Percentiles rank a stretch among this genome's conserved stretches.
Evolutionary conservation across 495 filamentous ascomycete genomes (phyloP).

Genomic region (Hypoxylon lienhwacheense): DNA sequence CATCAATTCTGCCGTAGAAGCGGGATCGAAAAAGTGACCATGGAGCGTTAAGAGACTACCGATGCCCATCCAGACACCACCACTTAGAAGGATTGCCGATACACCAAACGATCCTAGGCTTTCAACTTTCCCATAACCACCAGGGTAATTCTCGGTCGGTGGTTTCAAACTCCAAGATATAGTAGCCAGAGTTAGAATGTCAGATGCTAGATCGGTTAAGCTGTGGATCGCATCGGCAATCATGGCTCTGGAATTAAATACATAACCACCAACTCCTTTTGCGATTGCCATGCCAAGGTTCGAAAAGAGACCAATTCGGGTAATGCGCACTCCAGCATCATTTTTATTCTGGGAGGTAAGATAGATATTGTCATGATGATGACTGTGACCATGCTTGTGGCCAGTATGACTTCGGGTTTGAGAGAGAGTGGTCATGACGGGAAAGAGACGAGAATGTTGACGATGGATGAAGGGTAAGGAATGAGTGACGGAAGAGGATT

Average conservation of each 20-base stretch:
- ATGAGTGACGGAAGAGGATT: slow-evolving; percentile 12
- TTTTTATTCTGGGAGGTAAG: slow-evolving; percentile 84
- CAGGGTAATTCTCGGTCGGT: slow-evolving; percentile 78
- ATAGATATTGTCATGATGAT: slow-evolving; percentile 86
- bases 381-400: slow-evolving; percentile 61
- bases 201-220: slow-evolving; percentile 90
- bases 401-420: slow-evolving; percentile 51
- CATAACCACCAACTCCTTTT: slow-evolving; percentile 89
- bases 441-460: slow-evolving; percentile 19
- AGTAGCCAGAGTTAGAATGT: slow-evolving; percentile 89
- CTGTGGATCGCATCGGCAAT: slow-evolving; percentile 95
- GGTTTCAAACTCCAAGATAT: slow-evolving; percentile 87
- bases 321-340: slow-evolving; percentile 94
- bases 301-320: slow-evolving; percentile 84
- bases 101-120: slow-evolving; percentile 91
- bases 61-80: slow-evolving; percentile 88
- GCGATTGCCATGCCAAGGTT: slow-evolving; percentile 92
- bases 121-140: slow-evolving; percentile 96
- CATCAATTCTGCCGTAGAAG: slow-evolving; percentile 58
- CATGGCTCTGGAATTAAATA: slow-evolving; percentile 91
- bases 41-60: slow-evolving; percentile 74
- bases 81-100: slow-evolving; percentile 80
- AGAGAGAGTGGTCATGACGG: slow-evolving; percentile 33
- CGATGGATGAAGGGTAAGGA: slow-evolving; percentile 17
- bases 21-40: slow-evolving; percentile 74